These are phyloP conservation scores for Trametes polyzona DNA, from an alignment of 1,284 basidiomycete genomes.

Conservation along the genomic window DNA sequence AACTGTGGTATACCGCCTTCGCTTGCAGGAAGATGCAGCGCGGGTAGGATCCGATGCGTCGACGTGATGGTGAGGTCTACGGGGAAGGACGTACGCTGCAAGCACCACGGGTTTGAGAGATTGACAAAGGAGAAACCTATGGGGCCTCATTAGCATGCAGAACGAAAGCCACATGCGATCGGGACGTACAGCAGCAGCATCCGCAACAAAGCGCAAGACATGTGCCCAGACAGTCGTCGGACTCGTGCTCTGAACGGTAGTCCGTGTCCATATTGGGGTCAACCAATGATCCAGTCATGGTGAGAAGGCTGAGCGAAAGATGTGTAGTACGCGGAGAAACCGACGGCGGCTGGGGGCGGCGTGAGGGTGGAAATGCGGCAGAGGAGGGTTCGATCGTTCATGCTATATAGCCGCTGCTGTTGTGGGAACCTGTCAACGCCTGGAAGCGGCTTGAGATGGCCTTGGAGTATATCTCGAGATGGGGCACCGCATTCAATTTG, in stretches of 20 bases:
- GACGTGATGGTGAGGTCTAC: no score
- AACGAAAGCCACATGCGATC: not conserved
- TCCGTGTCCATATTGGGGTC: not conserved
- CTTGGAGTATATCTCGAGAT: not conserved
- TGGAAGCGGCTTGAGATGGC: not conserved
- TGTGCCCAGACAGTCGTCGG: not conserved
- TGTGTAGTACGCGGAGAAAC: no score
- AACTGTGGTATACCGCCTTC: no score
- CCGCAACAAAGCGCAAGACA: constrained; percentile 12
- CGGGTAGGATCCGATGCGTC: no score
- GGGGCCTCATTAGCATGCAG: no score
- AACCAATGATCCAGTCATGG: not conserved
- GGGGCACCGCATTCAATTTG: not conserved
- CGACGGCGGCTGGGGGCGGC: not conserved
- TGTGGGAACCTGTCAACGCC: not conserved
- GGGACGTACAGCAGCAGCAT: constrained; percentile 7
- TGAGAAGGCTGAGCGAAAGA: not conserved
- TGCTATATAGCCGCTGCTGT: not conserved
- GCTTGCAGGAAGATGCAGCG: no score
- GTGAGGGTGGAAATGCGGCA: not conserved
- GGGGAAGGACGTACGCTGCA: not conserved
- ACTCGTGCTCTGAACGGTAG: not conserved
- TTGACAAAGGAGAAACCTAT: not conserved
- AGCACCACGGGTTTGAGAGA: not conserved
- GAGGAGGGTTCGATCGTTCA: not conserved